Evolutionary conservation across 768 basidiomycete species (phyloP).

Genomic region (Rhodotorula babjevae): DNA sequence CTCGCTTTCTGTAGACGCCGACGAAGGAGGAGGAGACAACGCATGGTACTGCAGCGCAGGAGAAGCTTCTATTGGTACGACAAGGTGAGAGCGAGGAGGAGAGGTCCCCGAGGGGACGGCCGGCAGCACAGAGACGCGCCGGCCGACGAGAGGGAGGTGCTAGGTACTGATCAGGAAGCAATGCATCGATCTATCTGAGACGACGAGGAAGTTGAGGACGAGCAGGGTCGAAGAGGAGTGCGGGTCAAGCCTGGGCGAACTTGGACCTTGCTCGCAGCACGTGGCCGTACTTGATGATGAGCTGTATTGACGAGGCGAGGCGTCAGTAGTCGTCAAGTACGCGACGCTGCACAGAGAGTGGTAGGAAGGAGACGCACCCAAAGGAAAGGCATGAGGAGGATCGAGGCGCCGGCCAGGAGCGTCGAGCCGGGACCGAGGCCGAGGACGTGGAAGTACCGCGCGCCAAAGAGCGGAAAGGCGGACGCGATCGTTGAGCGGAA

Average conservation of each 20-base stretch:
- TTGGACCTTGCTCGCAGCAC: conserved; percentile 15
- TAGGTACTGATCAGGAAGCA: no score
- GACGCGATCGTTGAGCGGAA: conserved; percentile 45
- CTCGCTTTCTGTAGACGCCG: no score
- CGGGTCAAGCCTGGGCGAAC: conserved; percentile 1
- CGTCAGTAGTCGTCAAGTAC: neutral
- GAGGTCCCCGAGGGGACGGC: no score
- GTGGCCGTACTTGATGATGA: conserved; percentile 24
- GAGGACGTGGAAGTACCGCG: conserved; percentile 43
- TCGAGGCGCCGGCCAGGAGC: conserved; percentile 44
- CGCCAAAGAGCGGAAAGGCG: conserved; percentile 42
- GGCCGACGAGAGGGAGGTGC: no score
- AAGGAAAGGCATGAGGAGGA: conserved; percentile 46
- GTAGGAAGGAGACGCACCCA: conserved; percentile 35
- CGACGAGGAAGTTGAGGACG: no score
- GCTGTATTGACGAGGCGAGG: neutral
- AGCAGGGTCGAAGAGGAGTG: no score
- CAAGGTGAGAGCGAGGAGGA: no score
- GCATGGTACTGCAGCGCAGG: no score
- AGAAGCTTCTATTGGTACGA: no score
- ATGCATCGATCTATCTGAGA: no score
- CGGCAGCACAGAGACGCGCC: no score
- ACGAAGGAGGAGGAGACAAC: no score
- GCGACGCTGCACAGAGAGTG: neutral
- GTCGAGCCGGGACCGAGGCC: conserved; percentile 46